Conservation (phyloP, 2,329 filamentous ascomycete genomes). For the Pseudogymnoascus sp. region DNA sequence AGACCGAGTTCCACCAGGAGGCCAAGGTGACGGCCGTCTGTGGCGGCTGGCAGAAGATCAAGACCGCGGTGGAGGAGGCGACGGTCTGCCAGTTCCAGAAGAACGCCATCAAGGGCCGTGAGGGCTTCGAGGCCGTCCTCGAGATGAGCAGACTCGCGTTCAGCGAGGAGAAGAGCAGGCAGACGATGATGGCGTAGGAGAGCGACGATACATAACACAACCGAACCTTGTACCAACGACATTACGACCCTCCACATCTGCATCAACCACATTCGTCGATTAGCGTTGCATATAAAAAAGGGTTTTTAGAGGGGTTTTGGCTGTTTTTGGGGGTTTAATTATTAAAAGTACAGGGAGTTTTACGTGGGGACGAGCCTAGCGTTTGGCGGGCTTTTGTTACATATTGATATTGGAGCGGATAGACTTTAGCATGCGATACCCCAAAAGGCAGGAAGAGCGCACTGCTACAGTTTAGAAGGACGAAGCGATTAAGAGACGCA, state of each 20-base stretch:
- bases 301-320: background rate
- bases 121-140: constrained; percentile 91
- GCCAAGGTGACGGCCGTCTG: constrained; percentile 90
- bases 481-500: background rate
- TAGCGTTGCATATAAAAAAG: constrained; percentile 5
- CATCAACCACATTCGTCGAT: constrained; percentile 5
- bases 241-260: background rate
- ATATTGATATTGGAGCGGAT: constrained; percentile 2
- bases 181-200: constrained; percentile 26
- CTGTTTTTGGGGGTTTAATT: background rate
- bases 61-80: constrained; percentile 90
- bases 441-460: background rate
- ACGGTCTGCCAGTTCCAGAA: constrained; percentile 83
- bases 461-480: background rate
- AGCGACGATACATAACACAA: background rate
- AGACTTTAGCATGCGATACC: constrained; percentile 1
- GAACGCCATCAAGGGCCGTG: constrained; percentile 81
- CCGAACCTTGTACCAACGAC: background rate
- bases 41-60: constrained; percentile 94
- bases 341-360: background rate
- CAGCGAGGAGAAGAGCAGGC: constrained; percentile 69
- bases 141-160: constrained; percentile 90
- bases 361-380: background rate
- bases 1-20: constrained; percentile 77
- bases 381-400: background rate